Base-by-base conservation (phyloP, 73 alveolate genomes). In the Urostyla sp. region DNA sequence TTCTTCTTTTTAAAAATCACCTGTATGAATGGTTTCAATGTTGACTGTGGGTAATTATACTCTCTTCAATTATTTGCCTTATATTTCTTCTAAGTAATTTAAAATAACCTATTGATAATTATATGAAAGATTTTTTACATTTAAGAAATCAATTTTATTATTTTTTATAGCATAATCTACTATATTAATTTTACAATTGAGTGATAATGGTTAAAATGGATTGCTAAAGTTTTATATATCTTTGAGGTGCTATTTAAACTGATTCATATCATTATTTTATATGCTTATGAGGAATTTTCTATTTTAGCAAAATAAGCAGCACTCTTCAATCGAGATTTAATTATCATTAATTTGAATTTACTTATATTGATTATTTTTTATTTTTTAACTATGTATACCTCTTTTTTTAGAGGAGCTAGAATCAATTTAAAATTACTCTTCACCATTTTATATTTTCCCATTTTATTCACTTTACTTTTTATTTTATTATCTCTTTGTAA, bases 1-100 rank as follows among this genome's bases (percentile, higher is more conserved):
- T 87, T 95, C 91, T 27, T 95, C 88, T 26, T 77, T 56, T 27
- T 88, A 94, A 11, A 96, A 97, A n/a, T n/a, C n/a, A n/a, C n/a
- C n/a, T n/a, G n/a, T n/a, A n/a, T n/a, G n/a, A n/a, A n/a, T n/a
- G n/a, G n/a, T n/a, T n/a, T n/a, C n/a, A n/a, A n/a, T n/a, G n/a
- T n/a, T n/a, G n/a, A n/a, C n/a, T n/a, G n/a, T n/a, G n/a, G n/a
- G 63, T 87, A 93, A 73, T 94, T 94, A 67, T 61, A 94, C 37
- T 55, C 78, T 24, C 94, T 93, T 43, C 75, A 85, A 48, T 61
- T 84, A 38, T 99, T 99, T 18, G 97, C 89, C 32, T 88, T 56
- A 27, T 86, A 87, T 53, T 88, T 82, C 66, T 75, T 54, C 30
- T 95, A 91, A 20, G 86, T 52, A 54, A 90, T 86, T 44, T 61